Evolutionary conservation across 176 grass and related monocot species (phyloP), one percentile per base, ranked within the genome.

Genomic region (Zea luxurians): DNA sequence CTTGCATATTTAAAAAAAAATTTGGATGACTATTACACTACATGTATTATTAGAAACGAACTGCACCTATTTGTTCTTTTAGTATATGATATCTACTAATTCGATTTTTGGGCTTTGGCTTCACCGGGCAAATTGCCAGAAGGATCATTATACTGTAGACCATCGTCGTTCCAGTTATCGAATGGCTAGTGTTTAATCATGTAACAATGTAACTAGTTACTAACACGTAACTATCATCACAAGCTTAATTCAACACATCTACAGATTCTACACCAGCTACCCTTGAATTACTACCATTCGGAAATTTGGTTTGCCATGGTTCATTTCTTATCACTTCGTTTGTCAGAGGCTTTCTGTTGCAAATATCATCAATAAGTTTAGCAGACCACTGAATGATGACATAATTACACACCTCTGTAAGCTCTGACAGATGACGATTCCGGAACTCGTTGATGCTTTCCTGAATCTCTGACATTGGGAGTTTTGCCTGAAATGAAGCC

Each of bases 401-500:
- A 37, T 43, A 49, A 73, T 69, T 48, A 86, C 48, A 68, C 63
- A 99, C 92, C 96, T 99, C 96, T 13, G 92, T 91, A 3, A 99
- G 88, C 68, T 99, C 96, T 71, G 96, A 95, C 62, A 99, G 84
- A 91, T 99, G 96, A 72, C 96, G 92, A 59, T 50, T 89, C 74
- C 96, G 86, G 67, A 95, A 99, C 68, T 99, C 96, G 76, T 83
- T 95, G 78, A 99, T 90, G 50, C 92, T 92, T 76, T 93, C 81
- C 58, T 93, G 92, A 67, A 99, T 99, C 88, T 99, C 92, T 64
- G 96, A 92, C 83, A 79, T 95, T 65, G 96, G 96, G 77, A 95
- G 83, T 83, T 99, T 99, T 69, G 92, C 88, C 96, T 99, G 82
- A 41, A 68, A 44, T 74, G 35, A 50, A 69, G 58, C 9, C 34